phyloP scores from a whole-genome alignment of 1,139 yeast species.

The Blastobotrys petasosporus region DNA sequence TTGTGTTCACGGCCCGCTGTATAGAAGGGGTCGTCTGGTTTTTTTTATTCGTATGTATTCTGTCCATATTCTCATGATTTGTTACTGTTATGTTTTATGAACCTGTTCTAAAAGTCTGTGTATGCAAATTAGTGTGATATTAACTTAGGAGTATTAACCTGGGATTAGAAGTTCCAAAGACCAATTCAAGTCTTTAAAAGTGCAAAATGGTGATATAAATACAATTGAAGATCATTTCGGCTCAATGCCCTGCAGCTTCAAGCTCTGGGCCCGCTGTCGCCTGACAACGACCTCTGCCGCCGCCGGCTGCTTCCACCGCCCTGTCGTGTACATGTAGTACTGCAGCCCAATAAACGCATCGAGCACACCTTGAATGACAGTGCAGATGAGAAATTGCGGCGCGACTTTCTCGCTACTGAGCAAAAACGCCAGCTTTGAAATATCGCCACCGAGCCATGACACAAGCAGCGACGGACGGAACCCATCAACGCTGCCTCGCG shows the following conservation, averaged over 20 bases:
- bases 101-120: too few relatives aligned
- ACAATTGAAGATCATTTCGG: too few relatives aligned
- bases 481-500: constrained; percentile 67
- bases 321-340: constrained; percentile 36
- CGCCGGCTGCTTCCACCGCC: constrained; percentile 20
- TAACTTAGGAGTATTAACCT: too few relatives aligned
- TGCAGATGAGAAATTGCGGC: constrained; percentile 65
- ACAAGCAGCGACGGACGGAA: constrained; percentile 68
- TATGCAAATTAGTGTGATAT: too few relatives aligned
- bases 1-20: too few relatives aligned
- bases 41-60: too few relatives aligned
- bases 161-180: too few relatives aligned
- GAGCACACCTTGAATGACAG: constrained; percentile 70
- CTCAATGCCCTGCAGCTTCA: constrained; percentile 17
- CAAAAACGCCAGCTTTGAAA: constrained; percentile 67
- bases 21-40: too few relatives aligned
- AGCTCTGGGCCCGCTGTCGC: constrained; percentile 25
- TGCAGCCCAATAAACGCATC: constrained; percentile 74
- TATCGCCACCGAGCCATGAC: constrained; percentile 88
- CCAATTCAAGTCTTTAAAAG: too few relatives aligned
- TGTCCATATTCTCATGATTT: too few relatives aligned
- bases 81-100: too few relatives aligned
- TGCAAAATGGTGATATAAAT: too few relatives aligned
- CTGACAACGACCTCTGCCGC: constrained; percentile 16
- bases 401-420: constrained; percentile 55